Percentiles rank a stretch among this genome's conserved stretches.
Conservation (phyloP, 1,284 basidiomycete genomes). For the Dichomitus squalens region DNA sequence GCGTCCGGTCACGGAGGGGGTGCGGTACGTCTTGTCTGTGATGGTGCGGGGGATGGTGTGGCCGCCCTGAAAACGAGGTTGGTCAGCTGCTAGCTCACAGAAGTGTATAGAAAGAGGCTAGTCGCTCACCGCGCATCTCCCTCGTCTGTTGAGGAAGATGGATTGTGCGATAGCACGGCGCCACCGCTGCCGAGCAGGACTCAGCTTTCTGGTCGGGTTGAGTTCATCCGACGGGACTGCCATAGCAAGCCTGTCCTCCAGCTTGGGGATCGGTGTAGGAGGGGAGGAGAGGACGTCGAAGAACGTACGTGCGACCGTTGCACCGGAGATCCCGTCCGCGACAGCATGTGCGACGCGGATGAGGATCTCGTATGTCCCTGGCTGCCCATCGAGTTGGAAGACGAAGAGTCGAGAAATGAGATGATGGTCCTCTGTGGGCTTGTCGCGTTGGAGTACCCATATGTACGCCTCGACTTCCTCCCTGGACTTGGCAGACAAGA, state of each 20-base stretch:
- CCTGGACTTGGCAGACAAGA: slow-evolving; percentile 32
- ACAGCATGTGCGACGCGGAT: slow-evolving; percentile 49
- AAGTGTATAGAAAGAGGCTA: too few relatives aligned
- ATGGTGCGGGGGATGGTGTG: slow-evolving; percentile 50
- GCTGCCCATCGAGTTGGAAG: slow-evolving; percentile 13
- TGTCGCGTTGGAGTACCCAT: slow-evolving; percentile 10
- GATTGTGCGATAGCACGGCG: slow-evolving; percentile 46
- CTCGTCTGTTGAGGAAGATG: slow-evolving; percentile 36
- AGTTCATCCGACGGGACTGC: slow-evolving; percentile 1
- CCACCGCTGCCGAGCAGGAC: slow-evolving; percentile 47
- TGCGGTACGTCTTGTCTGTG: slow-evolving; percentile 37
- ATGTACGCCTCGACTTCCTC: slow-evolving; percentile 32
- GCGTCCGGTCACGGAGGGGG: slow-evolving; percentile 38
- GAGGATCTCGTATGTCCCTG: slow-evolving; percentile 41
- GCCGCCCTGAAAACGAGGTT: slow-evolving; percentile 46
- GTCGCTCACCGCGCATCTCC: slow-evolving; percentile 24
- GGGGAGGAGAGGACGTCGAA: slow-evolving; percentile 44
- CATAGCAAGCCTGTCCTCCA: slow-evolving; percentile 45
- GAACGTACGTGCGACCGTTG: slow-evolving; percentile 44
- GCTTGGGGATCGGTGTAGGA: slow-evolving; percentile 20
- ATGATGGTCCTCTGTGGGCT: slow-evolving; percentile 15
- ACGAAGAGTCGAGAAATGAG: slow-evolving; percentile 23
- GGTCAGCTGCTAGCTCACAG: background rate
- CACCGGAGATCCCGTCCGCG: slow-evolving; percentile 50
- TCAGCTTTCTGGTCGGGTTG: slow-evolving; percentile 27